These are phyloP conservation scores for Coniochaeta hoffmannii DNA, from an alignment of 2,329 filamentous ascomycete species.

Conservation along the genomic window DNA sequence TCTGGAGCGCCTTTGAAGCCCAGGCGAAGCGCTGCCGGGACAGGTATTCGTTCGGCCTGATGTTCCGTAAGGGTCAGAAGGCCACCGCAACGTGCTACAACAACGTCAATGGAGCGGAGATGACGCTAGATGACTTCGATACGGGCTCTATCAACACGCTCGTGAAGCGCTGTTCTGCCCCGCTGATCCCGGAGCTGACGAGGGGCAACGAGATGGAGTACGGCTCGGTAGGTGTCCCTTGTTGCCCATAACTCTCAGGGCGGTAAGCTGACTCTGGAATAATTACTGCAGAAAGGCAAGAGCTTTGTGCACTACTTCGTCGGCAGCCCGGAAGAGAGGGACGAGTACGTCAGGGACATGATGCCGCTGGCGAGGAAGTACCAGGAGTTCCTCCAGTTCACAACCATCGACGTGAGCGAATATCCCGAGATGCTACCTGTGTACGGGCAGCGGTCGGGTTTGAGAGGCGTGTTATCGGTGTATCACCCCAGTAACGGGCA, in stretches of 20 bases:
- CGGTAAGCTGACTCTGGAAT: background rate
- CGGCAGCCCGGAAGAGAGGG: conserved; percentile 19
- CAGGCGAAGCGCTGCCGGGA: conserved; percentile 29
- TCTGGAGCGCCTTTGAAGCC: conserved; percentile 21
- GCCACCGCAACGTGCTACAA: conserved; percentile 30
- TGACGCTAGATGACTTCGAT: conserved; percentile 23
- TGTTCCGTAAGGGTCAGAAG: conserved; percentile 9
- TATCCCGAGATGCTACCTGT: conserved; percentile 34
- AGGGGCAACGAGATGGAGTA: conserved; percentile 35
- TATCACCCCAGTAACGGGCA: conserved; percentile 36
- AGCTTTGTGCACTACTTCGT: conserved; percentile 27
- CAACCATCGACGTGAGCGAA: conserved; percentile 36
- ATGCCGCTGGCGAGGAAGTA: conserved; percentile 35
- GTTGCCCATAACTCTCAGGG: background rate
- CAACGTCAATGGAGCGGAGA: conserved; percentile 27
- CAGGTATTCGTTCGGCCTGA: conserved; percentile 33
- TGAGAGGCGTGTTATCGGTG: conserved; percentile 29
- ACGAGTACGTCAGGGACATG: conserved; percentile 26
- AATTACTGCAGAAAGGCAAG: conserved; percentile 14
- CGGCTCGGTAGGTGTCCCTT: conserved; percentile 22
- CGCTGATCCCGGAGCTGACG: conserved; percentile 36
- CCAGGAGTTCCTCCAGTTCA: conserved; percentile 38
- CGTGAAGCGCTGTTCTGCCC: conserved; percentile 27
- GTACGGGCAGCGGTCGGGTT: conserved; percentile 26
- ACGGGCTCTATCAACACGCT: conserved; percentile 27